A percentile compares a stretch with the other conserved stretches of the same genome.
Evolutionary conservation across 2,329 filamentous ascomycete genomes (phyloP).

Genomic region (Claviceps humidiphila): DNA sequence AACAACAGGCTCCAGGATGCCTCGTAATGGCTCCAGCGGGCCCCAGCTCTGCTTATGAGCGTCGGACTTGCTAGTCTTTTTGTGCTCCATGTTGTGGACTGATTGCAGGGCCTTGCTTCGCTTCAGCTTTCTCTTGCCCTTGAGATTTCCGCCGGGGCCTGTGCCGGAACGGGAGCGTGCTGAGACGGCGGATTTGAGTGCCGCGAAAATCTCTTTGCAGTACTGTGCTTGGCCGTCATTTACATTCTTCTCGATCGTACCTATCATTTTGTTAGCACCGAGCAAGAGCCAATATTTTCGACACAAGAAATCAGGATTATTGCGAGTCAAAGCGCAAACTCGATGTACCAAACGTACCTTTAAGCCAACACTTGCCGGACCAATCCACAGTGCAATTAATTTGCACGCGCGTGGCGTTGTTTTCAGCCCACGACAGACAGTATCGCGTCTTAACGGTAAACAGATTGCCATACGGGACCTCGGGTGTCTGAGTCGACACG

Average conservation of each 20-base stretch:
- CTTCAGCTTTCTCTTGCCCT: slow-evolving; percentile 50
- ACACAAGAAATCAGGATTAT: no score
- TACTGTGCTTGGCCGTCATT: slow-evolving; percentile 80
- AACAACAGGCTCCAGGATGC: slow-evolving; percentile 53
- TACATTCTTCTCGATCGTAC: slow-evolving; percentile 89
- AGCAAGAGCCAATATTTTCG: no score
- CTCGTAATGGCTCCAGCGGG: slow-evolving; percentile 62
- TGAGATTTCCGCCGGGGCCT: slow-evolving; percentile 32
- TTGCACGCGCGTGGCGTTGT: slow-evolving; percentile 71
- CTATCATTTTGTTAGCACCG: slow-evolving; percentile 33
- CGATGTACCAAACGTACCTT: slow-evolving; percentile 45
- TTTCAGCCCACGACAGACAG: slow-evolving; percentile 83
- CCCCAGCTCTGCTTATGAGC: slow-evolving; percentile 52
- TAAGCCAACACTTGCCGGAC: slow-evolving; percentile 96
- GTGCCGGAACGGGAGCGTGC: slow-evolving; percentile 43
- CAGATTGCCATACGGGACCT: slow-evolving; percentile 86
- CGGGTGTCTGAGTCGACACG: slow-evolving; percentile 76
- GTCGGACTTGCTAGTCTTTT: slow-evolving; percentile 27
- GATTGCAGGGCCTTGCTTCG: slow-evolving; percentile 34
- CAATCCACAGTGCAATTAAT: slow-evolving; percentile 89
- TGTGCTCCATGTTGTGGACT: slow-evolving; percentile 27
- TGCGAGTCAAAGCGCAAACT: background rate
- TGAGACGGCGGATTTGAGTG: slow-evolving; percentile 59
- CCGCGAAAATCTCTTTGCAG: slow-evolving; percentile 64
- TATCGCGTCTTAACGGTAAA: slow-evolving; percentile 91